These are phyloP conservation scores for Leishmania amazonensis DNA, from an alignment of 208 protist species.

Conservation along the genomic window DNA sequence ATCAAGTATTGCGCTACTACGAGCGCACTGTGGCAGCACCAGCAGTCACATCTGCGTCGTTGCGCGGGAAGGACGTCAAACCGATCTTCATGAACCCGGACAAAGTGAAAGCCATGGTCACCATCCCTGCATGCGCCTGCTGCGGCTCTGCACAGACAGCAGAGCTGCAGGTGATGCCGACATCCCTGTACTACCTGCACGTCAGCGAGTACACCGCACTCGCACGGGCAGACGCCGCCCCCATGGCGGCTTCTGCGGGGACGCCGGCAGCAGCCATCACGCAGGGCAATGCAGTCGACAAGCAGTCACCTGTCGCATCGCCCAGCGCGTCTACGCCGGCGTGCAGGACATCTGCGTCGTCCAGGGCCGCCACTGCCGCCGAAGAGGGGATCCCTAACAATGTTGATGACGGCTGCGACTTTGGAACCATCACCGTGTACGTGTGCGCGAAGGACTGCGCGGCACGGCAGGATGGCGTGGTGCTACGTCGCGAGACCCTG, in stretches of 20 bases:
- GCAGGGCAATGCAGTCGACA: no score
- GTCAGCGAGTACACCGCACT: slow-evolving; percentile 44
- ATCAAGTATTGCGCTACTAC: slow-evolving; percentile 84
- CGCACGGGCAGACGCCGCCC: slow-evolving; percentile 6
- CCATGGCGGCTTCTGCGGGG: neutral
- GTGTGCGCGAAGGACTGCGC: slow-evolving; percentile 67
- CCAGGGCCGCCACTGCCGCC: neutral
- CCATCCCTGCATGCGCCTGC: slow-evolving; percentile 51
- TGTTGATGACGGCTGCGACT: slow-evolving; percentile 77
- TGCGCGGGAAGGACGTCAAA: slow-evolving; percentile 17
- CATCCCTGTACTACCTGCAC: slow-evolving; percentile 73
- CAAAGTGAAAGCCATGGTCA: slow-evolving; percentile 45
- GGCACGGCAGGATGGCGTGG: slow-evolving; percentile 35
- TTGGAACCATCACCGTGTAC: slow-evolving; percentile 81
- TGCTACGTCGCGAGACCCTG: slow-evolving; percentile 64
- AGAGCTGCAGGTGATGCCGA: slow-evolving; percentile 87
- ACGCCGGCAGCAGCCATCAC: neutral
- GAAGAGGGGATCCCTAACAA: neutral
- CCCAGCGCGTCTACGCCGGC: slow-evolving; percentile 3
- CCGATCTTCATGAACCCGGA: slow-evolving; percentile 84
- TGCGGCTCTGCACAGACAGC: slow-evolving; percentile 71
- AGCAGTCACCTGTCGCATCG: neutral
- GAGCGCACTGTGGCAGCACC: slow-evolving; percentile 19
- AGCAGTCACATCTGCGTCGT: neutral
- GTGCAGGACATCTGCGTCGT: neutral